Base-by-base conservation (phyloP, 163 green algal genomes). In the Chloroidium sp. region DNA sequence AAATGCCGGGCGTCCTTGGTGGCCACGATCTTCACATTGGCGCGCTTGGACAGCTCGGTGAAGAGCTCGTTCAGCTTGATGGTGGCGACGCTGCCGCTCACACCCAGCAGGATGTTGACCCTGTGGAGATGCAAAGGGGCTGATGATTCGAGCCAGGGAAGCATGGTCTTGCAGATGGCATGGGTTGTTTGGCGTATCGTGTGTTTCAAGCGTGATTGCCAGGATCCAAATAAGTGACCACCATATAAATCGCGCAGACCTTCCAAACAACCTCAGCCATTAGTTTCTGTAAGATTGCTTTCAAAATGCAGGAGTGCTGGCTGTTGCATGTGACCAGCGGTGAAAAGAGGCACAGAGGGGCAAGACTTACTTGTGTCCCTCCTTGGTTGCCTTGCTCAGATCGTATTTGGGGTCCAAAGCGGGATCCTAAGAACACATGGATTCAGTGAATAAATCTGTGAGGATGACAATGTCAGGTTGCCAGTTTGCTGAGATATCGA, bases 31-130 rank as follows among this genome's bases (percentile, higher is more conserved):
- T 76, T 69, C 8, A 94, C 87, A 1, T 92, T 82, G 0, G 82
- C 83, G 79, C 86, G 86, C 2, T 69, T 58, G 12, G 13, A 59
- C 59, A 88, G 62, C 59, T 81, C 68, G 58, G 78, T 14, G 4
- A 84, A 86, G 1, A 98, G 84, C 64, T 89, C 62, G 0, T 85
- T 77, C 1, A 91, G 75, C 83, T 97, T 98, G 82, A 98, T 95
- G 3, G 91, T 83, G 0, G 95, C 95, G 58, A 98, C 95, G 82
- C 92, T 97, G 72, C 95, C 95, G 78, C 88, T 90, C 59, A 87
- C 79, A 0, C 78, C 88, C 69, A 97, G 74, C 76, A 97, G 78
- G 1, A 97, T 76, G 57, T 79, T 72, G 64, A 6, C 6, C 64
- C 64, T 72, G 64, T 72, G 64, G 64, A 72, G 36, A 36, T 36